Evolutionary conservation across 495 filamentous ascomycete species (phyloP).

Genomic region (Antarctomyces pellizariae): DNA sequence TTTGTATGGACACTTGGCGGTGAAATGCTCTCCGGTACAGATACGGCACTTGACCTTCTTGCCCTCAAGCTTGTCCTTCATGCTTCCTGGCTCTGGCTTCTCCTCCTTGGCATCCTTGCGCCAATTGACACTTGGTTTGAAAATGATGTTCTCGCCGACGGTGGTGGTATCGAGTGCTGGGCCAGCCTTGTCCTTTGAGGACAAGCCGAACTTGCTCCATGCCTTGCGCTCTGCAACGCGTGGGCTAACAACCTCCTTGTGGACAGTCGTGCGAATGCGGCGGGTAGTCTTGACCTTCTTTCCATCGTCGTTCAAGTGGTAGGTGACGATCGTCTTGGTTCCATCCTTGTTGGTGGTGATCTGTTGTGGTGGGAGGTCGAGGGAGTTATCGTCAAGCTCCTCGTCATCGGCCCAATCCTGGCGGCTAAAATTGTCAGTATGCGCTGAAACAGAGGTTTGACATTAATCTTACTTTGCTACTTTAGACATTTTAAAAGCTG

Average conservation of each 20-base stretch:
- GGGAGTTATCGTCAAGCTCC: conserved; percentile 65
- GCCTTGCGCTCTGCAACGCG: conserved; percentile 79
- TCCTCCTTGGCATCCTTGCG: conserved; percentile 71
- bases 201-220: conserved; percentile 77
- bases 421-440: conserved; percentile 10
- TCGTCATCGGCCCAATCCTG: conserved; percentile 89
- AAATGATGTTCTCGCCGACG: conserved; percentile 92
- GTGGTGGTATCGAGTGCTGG: conserved; percentile 67
- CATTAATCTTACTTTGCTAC: conserved; percentile 8
- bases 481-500: conserved; percentile 14
- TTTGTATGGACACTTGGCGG: conserved; percentile 58
- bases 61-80: conserved; percentile 87
- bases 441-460: not conserved
- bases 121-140: conserved; percentile 77
- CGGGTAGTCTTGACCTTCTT: conserved; percentile 93
- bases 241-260: conserved; percentile 84
- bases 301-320: conserved; percentile 74
- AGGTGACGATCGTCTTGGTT: conserved; percentile 82
- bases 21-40: conserved; percentile 96
- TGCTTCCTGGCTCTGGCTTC: conserved; percentile 38
- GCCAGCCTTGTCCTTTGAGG: conserved; percentile 38
- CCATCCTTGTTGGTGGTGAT: conserved; percentile 91
- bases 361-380: conserved; percentile 60
- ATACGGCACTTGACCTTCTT: conserved; percentile 99
- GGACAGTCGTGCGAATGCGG: conserved; percentile 69